Conservation (phyloP, 169 alveolate genomes). For the Babesia gibsoni region DNA sequence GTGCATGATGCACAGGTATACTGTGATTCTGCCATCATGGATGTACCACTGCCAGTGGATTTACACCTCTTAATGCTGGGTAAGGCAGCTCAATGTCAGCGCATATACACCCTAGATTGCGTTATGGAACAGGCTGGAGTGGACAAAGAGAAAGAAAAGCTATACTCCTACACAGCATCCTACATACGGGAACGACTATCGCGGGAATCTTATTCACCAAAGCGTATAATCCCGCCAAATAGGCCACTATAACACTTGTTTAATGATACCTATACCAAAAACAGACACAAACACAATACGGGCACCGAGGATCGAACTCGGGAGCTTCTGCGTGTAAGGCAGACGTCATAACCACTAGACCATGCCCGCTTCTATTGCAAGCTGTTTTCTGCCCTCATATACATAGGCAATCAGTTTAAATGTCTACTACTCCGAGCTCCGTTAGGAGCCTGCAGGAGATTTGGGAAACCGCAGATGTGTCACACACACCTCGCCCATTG, state of each 20-base stretch:
- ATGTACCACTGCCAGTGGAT: conserved; percentile 16
- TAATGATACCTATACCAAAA: too few species aligned
- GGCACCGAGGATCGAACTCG: conserved; percentile 90
- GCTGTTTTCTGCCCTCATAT: conserved; percentile 3
- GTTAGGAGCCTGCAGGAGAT: conserved; percentile 40
- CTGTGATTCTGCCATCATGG: conserved; percentile 47
- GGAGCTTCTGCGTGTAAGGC: conserved; percentile 89
- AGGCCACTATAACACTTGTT: not conserved
- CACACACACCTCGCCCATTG: not conserved
- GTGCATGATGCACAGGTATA: conserved; percentile 19
- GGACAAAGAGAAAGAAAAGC: not conserved
- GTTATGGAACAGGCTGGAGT: not conserved
- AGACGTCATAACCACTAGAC: conserved; percentile 88
- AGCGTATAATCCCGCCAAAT: not conserved
- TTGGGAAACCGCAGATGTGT: conserved; percentile 12
- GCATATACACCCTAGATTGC: not conserved
- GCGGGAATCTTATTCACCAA: not conserved
- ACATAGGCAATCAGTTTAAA: not conserved
- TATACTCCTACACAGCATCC: not conserved
- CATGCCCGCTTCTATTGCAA: conserved; percentile 73
- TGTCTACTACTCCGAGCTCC: not conserved
- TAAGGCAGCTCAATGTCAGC: not conserved
- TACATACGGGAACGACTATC: not conserved
- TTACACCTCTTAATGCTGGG: conserved; percentile 26
- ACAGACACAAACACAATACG: conserved; percentile 5